Base-by-base conservation (phyloP, 345 rosid species). In the Boechera stricta region DNA sequence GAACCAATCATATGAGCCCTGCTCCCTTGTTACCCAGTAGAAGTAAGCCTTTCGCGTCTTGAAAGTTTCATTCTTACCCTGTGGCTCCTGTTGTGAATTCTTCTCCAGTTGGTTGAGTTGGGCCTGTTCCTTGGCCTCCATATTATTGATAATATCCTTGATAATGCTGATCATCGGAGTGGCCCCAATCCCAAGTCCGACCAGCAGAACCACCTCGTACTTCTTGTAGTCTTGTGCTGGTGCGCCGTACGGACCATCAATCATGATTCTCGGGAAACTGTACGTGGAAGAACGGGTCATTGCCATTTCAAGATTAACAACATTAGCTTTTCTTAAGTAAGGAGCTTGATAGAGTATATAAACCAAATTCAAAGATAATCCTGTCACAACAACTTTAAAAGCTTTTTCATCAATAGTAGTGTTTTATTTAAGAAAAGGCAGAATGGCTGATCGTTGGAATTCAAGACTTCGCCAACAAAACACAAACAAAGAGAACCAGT, bases 101-200 rank as follows among this genome's bases (percentile, higher is more conserved):
- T 41, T 84, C 41, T 77, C 76, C 38, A 76, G 58, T 48, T 71
- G 10, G 49, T 39, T 77, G 41, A 81, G 81, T 58, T 42, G 47
- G 15, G 15, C 15, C 5, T 68, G 38, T 62, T 87, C 85, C 10
- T 78, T 89, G 42, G 82, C 76, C 42, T 71, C 79, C 0, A 77
- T 84, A 83, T 89, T 87, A 78, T 69, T 84, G 51, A 85, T 87
- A 62, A 91, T 87, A 82, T 91, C 97, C 79, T 89, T 89, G 16
- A 91, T 69, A 18, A 89, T 87, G 82, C 97, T 91, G 77, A 91
- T 91, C 93, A 91, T 87, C 0, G 93, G 96, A 5, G 90, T 89
- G 41, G 90, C 93, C 51, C 93, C 97, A 12, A 91, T 91, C 58
- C 97, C 91, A 48, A 91, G 80, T 5, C 91, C 92, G 1, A 87